Conservation (phyloP, 805 yeast species). For the Hermanozyma aechmeae region DNA sequence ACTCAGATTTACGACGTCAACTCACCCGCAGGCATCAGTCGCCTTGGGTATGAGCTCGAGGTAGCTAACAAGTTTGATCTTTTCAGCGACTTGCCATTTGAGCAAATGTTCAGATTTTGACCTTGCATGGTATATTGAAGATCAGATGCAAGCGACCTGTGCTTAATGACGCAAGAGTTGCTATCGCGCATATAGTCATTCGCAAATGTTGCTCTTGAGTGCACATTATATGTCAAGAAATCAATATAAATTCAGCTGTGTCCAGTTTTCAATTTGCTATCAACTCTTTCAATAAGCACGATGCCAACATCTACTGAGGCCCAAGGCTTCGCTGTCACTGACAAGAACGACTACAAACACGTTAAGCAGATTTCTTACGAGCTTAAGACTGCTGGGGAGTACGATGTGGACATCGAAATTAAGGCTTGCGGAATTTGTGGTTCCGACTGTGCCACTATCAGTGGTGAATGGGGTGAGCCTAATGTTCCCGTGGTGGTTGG, state of each 20-base stretch:
- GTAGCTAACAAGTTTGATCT: conserved; percentile 13
- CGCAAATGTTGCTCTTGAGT: too few relatives aligned
- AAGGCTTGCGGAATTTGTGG: conserved; percentile 39
- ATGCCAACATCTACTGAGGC: too few relatives aligned
- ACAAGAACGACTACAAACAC: conserved; percentile 43
- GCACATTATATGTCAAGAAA: too few relatives aligned
- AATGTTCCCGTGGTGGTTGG: conserved; percentile 40
- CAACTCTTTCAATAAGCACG: too few relatives aligned
- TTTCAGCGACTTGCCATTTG: conserved; percentile 19
- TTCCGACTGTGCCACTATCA: conserved; percentile 44
- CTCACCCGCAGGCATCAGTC: background rate
- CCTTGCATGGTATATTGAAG: too few relatives aligned
- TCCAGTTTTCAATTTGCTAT: too few relatives aligned
- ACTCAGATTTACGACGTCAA: background rate
- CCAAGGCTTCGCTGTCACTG: conserved; percentile 49
- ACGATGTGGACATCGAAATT: conserved; percentile 18
- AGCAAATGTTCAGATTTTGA: conserved; percentile 8
- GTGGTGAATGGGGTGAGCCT: conserved; percentile 42
- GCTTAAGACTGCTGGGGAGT: conserved; percentile 31
- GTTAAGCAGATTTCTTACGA: conserved; percentile 42
- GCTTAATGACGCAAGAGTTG: too few relatives aligned
- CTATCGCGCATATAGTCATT: too few relatives aligned
- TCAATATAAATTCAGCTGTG: too few relatives aligned
- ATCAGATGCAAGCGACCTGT: too few relatives aligned
- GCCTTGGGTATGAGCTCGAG: conserved; percentile 9